phyloP scores from a whole-genome alignment of 2,329 filamentous ascomycete genomes.

The Penicillium sp. region DNA sequence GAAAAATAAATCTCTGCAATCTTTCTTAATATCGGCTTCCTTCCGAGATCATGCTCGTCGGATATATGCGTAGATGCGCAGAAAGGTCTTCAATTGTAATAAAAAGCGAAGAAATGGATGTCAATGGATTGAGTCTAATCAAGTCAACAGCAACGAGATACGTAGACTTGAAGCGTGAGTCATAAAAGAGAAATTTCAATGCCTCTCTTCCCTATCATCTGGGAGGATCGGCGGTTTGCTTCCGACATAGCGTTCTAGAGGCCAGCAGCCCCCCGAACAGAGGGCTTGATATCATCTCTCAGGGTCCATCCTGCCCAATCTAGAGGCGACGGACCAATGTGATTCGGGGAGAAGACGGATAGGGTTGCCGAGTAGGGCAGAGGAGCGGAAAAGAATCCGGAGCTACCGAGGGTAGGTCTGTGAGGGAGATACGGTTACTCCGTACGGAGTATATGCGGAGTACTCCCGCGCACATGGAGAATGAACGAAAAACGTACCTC shows the following conservation, averaged over 20 bases:
- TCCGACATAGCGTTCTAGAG: not conserved
- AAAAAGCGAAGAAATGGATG: not conserved
- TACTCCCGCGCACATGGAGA: not conserved
- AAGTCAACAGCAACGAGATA: not conserved
- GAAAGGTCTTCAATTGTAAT: not conserved
- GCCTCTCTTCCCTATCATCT: not conserved
- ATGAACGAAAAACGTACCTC: not conserved
- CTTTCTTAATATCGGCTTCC: constrained; percentile 3
- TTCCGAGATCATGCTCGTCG: constrained; percentile 12
- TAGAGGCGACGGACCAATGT: not conserved
- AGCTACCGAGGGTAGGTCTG: not conserved
- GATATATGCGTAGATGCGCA: not conserved
- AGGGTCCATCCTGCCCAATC: constrained; percentile 3
- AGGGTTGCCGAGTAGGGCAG: constrained; percentile 9
- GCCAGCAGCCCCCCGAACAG: not conserved
- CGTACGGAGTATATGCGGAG: not conserved
- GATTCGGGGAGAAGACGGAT: constrained; percentile 16
- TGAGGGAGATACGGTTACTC: not conserved
- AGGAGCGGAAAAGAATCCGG: constrained; percentile 27
- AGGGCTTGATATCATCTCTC: constrained; percentile 4
- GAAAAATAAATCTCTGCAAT: not conserved
- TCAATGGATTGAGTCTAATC: not conserved
- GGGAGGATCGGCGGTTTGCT: constrained; percentile 1
- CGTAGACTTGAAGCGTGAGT: constrained; percentile 15
- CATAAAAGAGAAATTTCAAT: constrained; percentile 8